These are phyloP conservation scores for Cladophialophora exuberans DNA, from an alignment of 2,329 filamentous ascomycete genomes.

Conservation along the genomic window DNA sequence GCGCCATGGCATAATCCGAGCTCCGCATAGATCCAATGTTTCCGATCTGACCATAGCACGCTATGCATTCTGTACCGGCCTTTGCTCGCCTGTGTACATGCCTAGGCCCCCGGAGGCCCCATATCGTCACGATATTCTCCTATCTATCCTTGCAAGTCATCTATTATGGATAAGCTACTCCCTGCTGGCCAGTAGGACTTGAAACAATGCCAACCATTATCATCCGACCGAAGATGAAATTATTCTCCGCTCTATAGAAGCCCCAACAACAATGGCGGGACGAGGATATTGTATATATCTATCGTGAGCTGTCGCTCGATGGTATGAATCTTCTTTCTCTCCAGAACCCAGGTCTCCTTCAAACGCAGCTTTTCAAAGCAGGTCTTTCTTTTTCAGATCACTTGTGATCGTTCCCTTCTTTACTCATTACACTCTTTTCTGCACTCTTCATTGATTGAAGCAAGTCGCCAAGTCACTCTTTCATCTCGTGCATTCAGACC, in stretches of 20 bases:
- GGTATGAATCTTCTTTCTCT: background rate
- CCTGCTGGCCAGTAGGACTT: conserved; percentile 10
- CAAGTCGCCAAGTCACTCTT: conserved; percentile 8
- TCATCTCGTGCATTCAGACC: conserved; percentile 11
- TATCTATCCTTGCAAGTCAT: conserved; percentile 18
- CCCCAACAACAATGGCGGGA: background rate
- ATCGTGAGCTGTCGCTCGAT: background rate
- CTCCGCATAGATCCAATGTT: conserved; percentile 17
- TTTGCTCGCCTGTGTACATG: background rate
- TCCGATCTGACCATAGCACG: conserved; percentile 15
- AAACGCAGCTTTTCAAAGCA: conserved; percentile 19
- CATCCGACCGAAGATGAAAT: background rate
- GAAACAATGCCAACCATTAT: conserved; percentile 16
- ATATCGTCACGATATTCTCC: conserved; percentile 18
- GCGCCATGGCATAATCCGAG: conserved; percentile 14
- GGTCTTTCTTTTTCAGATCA: conserved; percentile 30
- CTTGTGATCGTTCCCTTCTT: conserved; percentile 24
- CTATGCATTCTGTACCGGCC: background rate
- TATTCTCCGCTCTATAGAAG: background rate
- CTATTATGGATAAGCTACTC: background rate
- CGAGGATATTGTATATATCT: conserved; percentile 13
- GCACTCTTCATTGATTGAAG: conserved; percentile 30
- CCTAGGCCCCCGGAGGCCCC: background rate
- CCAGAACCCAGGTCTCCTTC: conserved; percentile 19
- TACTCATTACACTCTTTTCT: conserved; percentile 23